Percentiles rank a stretch among this genome's conserved stretches.
Conservation (phyloP, 2,329 filamentous ascomycete genomes). For the Aspergillus cejpii region DNA sequence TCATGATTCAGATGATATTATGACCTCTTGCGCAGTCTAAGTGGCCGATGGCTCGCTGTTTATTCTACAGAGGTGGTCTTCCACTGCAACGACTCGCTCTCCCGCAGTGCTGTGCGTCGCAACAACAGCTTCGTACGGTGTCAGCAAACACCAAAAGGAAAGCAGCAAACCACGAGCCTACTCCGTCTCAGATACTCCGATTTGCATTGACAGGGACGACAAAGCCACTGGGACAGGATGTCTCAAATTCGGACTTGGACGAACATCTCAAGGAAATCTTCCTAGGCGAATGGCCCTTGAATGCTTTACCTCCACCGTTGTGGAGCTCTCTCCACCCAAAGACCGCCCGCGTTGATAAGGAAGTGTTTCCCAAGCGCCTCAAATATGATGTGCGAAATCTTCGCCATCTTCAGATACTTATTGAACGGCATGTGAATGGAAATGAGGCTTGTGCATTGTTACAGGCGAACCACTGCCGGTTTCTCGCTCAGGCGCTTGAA, state of each 20-base stretch:
- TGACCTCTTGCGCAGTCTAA: neutral
- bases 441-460: conserved; percentile 5
- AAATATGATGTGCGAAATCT: conserved; percentile 7
- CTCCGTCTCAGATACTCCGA: conserved; percentile 29
- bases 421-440: conserved; percentile 23
- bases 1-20: neutral
- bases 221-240: conserved; percentile 3
- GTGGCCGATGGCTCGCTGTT: neutral
- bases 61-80: neutral
- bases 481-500: conserved; percentile 18
- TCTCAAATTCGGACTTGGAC: conserved; percentile 8
- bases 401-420: conserved; percentile 16
- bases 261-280: conserved; percentile 18
- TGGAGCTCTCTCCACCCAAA: conserved; percentile 18
- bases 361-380: conserved; percentile 3
- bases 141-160: conserved; percentile 1
- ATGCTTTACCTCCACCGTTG: conserved; percentile 15
- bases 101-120: conserved; percentile 3
- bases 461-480: conserved; percentile 5
- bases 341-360: neutral
- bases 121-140: conserved; percentile 4
- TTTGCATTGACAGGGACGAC: conserved; percentile 27
- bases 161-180: conserved; percentile 11
- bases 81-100: neutral
- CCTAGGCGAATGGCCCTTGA: conserved; percentile 18